phyloP scores from a whole-genome alignment of 768 basidiomycete genomes.

The Boletus barrowsii region DNA sequence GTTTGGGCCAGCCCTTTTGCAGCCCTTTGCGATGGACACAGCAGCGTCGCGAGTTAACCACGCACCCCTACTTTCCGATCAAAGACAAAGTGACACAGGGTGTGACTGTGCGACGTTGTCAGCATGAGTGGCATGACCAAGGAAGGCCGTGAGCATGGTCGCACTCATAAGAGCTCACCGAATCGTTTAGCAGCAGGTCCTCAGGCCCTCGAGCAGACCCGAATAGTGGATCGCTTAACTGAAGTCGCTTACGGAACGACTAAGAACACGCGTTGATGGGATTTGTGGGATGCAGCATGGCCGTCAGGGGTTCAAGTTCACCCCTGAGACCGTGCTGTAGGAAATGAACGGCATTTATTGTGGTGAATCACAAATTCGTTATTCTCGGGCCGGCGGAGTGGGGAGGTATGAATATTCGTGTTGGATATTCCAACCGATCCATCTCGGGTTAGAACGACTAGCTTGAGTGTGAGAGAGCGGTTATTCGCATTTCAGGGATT shows the following conservation, averaged over 20 bases:
- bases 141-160: too few species aligned
- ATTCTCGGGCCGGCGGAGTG: conserved; percentile 11
- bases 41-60: conserved; percentile 11
- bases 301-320: conserved; percentile 18
- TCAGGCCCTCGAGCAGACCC: not conserved
- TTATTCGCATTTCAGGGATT: not conserved
- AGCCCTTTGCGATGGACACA: conserved; percentile 1
- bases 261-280: conserved; percentile 19
- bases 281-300: conserved; percentile 21
- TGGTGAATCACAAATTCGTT: conserved; percentile 17
- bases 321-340: conserved; percentile 13
- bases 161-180: not conserved
- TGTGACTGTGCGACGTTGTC: not conserved
- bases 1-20: conserved; percentile 5
- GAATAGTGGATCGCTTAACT: not conserved
- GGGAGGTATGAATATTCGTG: not conserved
- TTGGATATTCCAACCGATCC: not conserved
- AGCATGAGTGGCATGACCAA: not conserved
- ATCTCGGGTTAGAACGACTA: not conserved
- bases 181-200: not conserved
- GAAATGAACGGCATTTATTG: conserved; percentile 27
- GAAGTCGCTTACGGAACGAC: conserved; percentile 7
- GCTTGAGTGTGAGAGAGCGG: not conserved
- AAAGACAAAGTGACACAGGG: not conserved
- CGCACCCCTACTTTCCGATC: conserved; percentile 3